These are phyloP conservation scores for Apiotrichum laibachii DNA, from an alignment of 1,284 basidiomycete species.

Conservation along the genomic window DNA sequence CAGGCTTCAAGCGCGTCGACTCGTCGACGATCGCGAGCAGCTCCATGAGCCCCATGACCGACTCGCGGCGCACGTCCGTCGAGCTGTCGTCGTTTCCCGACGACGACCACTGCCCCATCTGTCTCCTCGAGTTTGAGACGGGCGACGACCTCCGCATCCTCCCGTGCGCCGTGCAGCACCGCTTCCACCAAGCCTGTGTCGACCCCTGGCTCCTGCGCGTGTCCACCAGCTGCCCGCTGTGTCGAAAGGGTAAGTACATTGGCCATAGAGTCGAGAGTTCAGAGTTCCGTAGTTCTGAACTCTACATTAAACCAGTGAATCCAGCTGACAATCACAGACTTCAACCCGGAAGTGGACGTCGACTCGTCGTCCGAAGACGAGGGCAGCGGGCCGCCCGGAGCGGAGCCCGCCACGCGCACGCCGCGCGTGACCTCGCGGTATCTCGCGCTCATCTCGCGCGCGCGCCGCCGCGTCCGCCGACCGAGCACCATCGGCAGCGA, in stretches of 20 bases:
- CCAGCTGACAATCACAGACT: conserved; percentile 32
- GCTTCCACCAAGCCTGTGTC: conserved; percentile 67
- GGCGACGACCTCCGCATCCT: conserved; percentile 84
- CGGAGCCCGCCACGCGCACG: conserved; percentile 22
- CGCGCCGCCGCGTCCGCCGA: conserved; percentile 21
- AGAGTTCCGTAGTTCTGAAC: not conserved
- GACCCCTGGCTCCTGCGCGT: conserved; percentile 67
- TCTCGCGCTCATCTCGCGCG: conserved; percentile 45
- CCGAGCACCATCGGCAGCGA: conserved; percentile 11
- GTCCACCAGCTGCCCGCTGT: conserved; percentile 86
- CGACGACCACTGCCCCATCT: conserved; percentile 82
- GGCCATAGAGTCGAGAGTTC: too few species aligned
- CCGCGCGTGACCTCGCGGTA: conserved; percentile 35
- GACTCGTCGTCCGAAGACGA: conserved; percentile 22
- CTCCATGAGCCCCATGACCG: not conserved
- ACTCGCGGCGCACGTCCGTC: conserved; percentile 1
- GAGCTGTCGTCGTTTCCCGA: not conserved
- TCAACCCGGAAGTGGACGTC: conserved; percentile 35
- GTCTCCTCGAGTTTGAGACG: conserved; percentile 86
- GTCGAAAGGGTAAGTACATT: conserved; percentile 68
- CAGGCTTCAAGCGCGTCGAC: not conserved
- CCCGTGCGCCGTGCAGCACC: conserved; percentile 83
- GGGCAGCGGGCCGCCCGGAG: not conserved
- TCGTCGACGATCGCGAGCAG: conserved; percentile 10
- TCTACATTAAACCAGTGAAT: not conserved